These are phyloP conservation scores for Biscogniauxia marginata DNA, from an alignment of 2,329 filamentous ascomycete species.

Conservation along the genomic window DNA sequence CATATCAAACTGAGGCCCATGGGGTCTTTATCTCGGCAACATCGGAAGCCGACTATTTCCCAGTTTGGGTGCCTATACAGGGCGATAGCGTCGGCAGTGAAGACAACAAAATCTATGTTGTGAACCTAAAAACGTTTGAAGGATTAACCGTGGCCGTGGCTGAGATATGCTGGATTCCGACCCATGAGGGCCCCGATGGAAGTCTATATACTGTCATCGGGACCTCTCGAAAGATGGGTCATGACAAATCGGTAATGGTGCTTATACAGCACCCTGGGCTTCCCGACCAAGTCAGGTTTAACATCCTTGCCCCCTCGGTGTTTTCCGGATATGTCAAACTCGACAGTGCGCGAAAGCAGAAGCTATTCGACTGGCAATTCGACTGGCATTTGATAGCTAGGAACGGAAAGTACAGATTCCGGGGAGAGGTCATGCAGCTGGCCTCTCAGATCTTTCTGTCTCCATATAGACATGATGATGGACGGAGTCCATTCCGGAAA, in stretches of 20 bases:
- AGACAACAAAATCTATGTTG: conserved; percentile 15
- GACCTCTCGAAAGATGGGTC: conserved; percentile 9
- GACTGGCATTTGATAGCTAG: background rate
- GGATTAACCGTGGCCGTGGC: conserved; percentile 9
- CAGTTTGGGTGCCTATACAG: conserved; percentile 26
- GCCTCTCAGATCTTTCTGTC: background rate
- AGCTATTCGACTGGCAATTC: background rate
- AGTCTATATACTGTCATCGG: conserved; percentile 27
- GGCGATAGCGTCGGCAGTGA: conserved; percentile 3
- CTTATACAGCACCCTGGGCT: background rate
- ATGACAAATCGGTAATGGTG: background rate
- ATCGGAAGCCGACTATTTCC: conserved; percentile 5
- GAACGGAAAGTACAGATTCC: background rate
- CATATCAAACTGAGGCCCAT: conserved; percentile 23
- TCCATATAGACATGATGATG: background rate
- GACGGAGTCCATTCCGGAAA: background rate
- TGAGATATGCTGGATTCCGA: conserved; percentile 29
- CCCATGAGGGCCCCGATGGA: conserved; percentile 14
- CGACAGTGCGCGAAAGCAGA: background rate
- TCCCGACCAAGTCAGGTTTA: background rate
- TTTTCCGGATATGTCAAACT: background rate
- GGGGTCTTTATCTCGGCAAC: conserved; percentile 21
- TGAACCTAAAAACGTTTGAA: conserved; percentile 21
- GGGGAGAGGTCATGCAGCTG: background rate
- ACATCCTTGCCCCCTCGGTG: background rate